These are phyloP conservation scores for Plantago elongata DNA, from an alignment of 257 asterid species.

Conservation along the genomic window DNA sequence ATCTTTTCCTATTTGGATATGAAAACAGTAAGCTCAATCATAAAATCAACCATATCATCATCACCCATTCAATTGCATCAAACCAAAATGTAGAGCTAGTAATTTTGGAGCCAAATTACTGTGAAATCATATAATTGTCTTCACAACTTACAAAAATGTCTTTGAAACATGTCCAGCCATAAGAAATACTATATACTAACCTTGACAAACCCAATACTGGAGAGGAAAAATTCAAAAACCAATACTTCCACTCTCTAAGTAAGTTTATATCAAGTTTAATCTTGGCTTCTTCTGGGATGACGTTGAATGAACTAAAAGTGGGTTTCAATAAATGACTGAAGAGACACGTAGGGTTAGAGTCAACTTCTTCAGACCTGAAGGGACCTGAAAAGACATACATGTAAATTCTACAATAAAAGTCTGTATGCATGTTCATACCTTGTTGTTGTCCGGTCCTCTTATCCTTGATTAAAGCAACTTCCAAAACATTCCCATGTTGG, in stretches of 20 bases:
- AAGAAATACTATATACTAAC: constrained; percentile 21
- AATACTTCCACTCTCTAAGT: constrained; percentile 18
- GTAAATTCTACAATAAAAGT: constrained; percentile 5
- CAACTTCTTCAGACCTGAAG: constrained; percentile 67
- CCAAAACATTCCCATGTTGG: constrained; percentile 74
- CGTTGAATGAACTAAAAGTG: constrained; percentile 51
- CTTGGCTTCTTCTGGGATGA: constrained; percentile 65
- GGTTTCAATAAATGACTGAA: constrained; percentile 52
- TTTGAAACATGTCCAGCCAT: constrained; percentile 19
- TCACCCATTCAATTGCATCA: constrained; percentile 20
- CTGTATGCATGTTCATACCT: constrained; percentile 53
- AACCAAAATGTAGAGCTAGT: constrained; percentile 3
- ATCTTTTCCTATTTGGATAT: constrained; percentile 1
- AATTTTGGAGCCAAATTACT: constrained; percentile 22
- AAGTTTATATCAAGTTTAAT: constrained; percentile 33
- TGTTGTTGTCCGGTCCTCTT: constrained; percentile 94
- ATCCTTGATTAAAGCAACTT: constrained; percentile 90
- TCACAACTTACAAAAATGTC: constrained; percentile 24
- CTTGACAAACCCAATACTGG: constrained; percentile 28
- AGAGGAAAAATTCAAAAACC: constrained; percentile 23
- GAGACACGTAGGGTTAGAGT: constrained; percentile 55
- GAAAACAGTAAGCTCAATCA: constrained; percentile 11
- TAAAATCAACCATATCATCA: constrained; percentile 18
- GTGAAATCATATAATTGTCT: constrained; percentile 24
- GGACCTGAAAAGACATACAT: constrained; percentile 74